Base-by-base conservation (phyloP, 2,329 filamentous ascomycete genomes). In the Paracorniculantispora psalliotae region DNA sequence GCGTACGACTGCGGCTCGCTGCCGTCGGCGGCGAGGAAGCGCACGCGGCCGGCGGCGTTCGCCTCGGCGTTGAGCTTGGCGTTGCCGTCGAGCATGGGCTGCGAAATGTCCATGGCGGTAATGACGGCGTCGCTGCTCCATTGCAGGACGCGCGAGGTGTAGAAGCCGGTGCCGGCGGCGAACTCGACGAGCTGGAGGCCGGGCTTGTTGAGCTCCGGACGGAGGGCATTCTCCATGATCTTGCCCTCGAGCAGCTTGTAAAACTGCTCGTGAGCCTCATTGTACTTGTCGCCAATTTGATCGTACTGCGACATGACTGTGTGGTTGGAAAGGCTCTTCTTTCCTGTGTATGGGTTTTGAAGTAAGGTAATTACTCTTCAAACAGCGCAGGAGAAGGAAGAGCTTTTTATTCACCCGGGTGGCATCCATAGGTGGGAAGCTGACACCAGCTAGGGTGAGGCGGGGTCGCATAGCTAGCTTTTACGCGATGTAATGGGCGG, bases 221-320 rank as follows among this genome's bases (percentile, higher is more conserved):
- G 8, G 46, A 57, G 55, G 4, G 39, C 46, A 13, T 26, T 57
- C 25, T 51, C 12, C 47, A 57, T 35, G 7, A 57, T 23, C 37
- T 51, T 44, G 46, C 25, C 25, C 21, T 57, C 55, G 33, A 50
- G 55, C 23, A 51, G 25, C 47, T 57, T 57, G 55, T 33, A 57
- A 15, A 57, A 57, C 9, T 57, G 55, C 25, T 44, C 26, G n/a
- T n/a, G 25, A 10, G 21, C 37, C 25, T 33, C 23, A 19, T 51
- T 33, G 37, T 44, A 57, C 19, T 44, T 25, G 19, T 30, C 37
- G 19, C 35, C 55, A 19, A 51, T 57, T 23, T 43, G 19, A 37
- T 57, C 55, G 55, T 57, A 57, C 13, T 57, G 55, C 47, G 55
- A 43, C 55, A 57, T 57, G 33, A 28, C 17, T 3, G 30, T 10